phyloP scores from a whole-genome alignment of 805 yeast species.

The Candida sanyiensis region DNA sequence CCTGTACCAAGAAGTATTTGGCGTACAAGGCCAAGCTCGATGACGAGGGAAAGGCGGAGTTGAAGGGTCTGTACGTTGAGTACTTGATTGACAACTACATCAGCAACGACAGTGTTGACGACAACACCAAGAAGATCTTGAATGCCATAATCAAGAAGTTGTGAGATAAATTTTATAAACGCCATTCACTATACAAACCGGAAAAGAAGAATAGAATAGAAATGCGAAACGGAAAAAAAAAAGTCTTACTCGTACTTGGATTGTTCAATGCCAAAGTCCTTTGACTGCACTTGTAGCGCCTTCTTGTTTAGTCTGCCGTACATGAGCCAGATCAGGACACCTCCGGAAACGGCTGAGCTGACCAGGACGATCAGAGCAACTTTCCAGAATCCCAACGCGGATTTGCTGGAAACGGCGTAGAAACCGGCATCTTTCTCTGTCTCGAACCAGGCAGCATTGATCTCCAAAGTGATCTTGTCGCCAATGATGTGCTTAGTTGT shows the following conservation, averaged over 20 bases:
- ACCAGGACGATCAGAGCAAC: constrained; percentile 6
- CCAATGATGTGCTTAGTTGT: constrained; percentile 63
- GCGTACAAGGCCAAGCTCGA: constrained; percentile 45
- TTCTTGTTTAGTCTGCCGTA: constrained; percentile 9
- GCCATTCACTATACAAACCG: background rate
- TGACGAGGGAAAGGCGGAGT: constrained; percentile 26
- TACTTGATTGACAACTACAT: constrained; percentile 30
- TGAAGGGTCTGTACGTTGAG: constrained; percentile 31
- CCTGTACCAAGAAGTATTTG: constrained; percentile 63
- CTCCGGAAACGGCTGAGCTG: constrained; percentile 6
- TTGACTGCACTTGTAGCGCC: constrained; percentile 10
- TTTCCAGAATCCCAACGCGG: background rate
- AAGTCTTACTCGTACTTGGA: constrained; percentile 9
- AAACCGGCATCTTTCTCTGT: constrained; percentile 2
- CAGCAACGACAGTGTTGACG: constrained; percentile 20
- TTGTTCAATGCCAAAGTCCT: constrained; percentile 10
- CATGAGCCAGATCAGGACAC: constrained; percentile 8
- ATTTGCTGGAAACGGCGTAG: background rate
- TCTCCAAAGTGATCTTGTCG: constrained; percentile 48
- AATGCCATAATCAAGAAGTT: constrained; percentile 23
- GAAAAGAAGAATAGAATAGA: background rate
- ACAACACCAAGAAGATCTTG: constrained; percentile 19
- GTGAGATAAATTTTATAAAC: constrained; percentile 6
- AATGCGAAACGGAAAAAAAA: background rate
- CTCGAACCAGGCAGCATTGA: constrained; percentile 54